Evolutionary conservation across 352 stramenopile species (phyloP).

Genomic region (Phytophthora megakarya): DNA sequence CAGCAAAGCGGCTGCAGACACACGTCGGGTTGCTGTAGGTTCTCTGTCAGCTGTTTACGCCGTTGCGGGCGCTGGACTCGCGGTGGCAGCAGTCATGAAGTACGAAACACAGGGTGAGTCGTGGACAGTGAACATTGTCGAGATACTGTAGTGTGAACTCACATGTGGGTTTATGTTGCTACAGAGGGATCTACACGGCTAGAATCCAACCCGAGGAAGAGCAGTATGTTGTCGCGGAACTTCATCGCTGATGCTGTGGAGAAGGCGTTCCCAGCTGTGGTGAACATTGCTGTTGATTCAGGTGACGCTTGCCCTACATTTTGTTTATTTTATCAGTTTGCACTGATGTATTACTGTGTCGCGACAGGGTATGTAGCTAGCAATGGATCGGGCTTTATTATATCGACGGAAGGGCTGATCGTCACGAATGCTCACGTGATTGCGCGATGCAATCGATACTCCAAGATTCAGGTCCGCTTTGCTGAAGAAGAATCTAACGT

Average conservation of each 20-base stretch:
- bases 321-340: neutral
- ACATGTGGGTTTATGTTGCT: neutral
- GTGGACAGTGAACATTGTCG: neutral
- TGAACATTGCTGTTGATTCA: constrained; percentile 88
- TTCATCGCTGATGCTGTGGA: constrained; percentile 91
- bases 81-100: constrained; percentile 22
- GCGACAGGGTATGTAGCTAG: constrained; percentile 77
- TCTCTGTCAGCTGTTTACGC: constrained; percentile 33
- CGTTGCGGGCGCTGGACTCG: constrained; percentile 30
- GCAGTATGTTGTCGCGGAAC: constrained; percentile 60
- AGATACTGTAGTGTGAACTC: neutral
- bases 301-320: constrained; percentile 19
- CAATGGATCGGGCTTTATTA: constrained; percentile 93
- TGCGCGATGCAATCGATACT: constrained; percentile 78
- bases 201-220: constrained; percentile 23
- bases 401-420: constrained; percentile 84
- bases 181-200: constrained; percentile 26
- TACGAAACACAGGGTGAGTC: constrained; percentile 27
- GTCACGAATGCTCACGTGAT: constrained; percentile 95
- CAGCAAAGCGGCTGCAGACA: neutral
- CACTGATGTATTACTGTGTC: neutral
- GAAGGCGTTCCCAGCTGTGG: constrained; percentile 86
- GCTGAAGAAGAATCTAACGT: too few relatives aligned
- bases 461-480: constrained; percentile 68
- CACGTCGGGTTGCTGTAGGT: neutral